Conservation (phyloP, 192 early-diverging fungal genomes). For the Cetraspora pellucida region DNA sequence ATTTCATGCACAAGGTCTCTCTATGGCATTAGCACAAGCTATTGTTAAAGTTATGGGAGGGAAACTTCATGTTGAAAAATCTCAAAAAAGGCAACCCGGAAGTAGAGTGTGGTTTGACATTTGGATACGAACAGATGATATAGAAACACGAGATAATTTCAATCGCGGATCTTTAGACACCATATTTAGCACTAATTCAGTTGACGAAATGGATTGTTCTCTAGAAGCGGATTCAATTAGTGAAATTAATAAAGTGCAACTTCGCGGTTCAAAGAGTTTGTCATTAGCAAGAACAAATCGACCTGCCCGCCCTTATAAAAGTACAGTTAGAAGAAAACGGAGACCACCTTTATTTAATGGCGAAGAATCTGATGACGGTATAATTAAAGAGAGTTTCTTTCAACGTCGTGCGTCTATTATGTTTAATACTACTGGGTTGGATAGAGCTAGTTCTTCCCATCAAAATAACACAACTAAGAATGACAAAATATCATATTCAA, state of each 20-base stretch:
- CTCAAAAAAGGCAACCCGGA: not conserved
- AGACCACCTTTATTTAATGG: not conserved
- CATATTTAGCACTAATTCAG: not conserved
- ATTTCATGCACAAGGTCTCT: conserved; percentile 23
- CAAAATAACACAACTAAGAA: not conserved
- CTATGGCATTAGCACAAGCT: conserved; percentile 26
- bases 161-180: not conserved
- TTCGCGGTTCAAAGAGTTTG: not conserved
- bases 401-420: not conserved
- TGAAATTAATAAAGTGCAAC: not conserved
- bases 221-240: too few relatives aligned
- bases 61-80: conserved; percentile 3
- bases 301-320: not conserved
- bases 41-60: conserved; percentile 23
- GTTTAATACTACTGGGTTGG: not conserved
- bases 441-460: not conserved
- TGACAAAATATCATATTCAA: too few relatives aligned
- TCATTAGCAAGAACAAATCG: not conserved
- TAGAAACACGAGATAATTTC: not conserved
- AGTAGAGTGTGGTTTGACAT: conserved; percentile 23
- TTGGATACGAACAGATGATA: conserved; percentile 3
- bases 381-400: not conserved
- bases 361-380: not conserved
- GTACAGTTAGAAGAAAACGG: not conserved
- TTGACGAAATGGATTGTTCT: not conserved